Evolutionary conservation across 441 rosid genomes (phyloP), one percentile per base, ranked within the genome.

Genomic region (Raphanus hybrid): DNA sequence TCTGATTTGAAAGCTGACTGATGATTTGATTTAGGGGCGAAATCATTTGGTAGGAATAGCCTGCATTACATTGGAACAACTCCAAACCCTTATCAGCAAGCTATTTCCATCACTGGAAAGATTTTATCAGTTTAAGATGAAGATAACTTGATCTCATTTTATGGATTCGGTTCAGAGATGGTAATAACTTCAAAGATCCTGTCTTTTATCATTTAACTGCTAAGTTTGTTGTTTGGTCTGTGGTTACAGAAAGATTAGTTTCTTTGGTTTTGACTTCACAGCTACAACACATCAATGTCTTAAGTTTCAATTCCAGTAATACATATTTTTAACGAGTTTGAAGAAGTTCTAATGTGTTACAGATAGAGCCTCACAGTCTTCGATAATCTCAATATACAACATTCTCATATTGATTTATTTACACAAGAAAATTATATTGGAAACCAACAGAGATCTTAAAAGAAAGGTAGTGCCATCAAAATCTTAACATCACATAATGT

Each of bases 41-140:
- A 71, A 89, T 18, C 20, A 18, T 18, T 18, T 18, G 20, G 20
- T 18, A 18, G 20, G 20, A 18, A 18, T 18, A 18, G 96, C 80
- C 81, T 92, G 79, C 96, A 92, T 82, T 78, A 89, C 71, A 80
- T 89, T 45, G 86, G 89, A 61, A 75, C 83, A 35, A 85, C 73
- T 55, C 86, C 79, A 69, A 91, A 91, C 79, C 94, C 96, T 2
- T 90, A 92, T 64, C 92, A 90, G 78, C 90, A 89, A 82, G 97
- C 97, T 5, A 92, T 92, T 70, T 83, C 92, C 45, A 89, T 92
- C 69, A 89, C 90, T 26, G 97, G 96, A 54, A 83, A 87, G 81
- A 92, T 92, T 52, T 80, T 90, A 64, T 88, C 90, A 3, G 84
- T 81, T 62, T 92, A 91, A n/a, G n/a, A n/a, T n/a, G n/a, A n/a